Percentiles rank a stretch among this genome's conserved stretches.
Evolutionary conservation across 352 stramenopile species (phyloP).

Genomic region (Pythium utonaiense): DNA sequence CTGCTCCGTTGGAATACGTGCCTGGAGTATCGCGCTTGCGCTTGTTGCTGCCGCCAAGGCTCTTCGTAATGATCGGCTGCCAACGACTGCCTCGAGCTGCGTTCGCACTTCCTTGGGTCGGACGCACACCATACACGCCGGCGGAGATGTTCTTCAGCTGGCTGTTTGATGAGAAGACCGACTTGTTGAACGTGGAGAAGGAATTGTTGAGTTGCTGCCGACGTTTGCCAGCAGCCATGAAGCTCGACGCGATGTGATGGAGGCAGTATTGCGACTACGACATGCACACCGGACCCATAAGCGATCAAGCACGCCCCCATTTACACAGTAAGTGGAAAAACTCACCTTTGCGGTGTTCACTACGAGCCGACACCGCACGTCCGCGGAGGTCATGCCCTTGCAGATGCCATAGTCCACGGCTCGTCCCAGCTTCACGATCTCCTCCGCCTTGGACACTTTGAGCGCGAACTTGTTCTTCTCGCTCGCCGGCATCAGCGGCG

Average conservation of each 20-base stretch:
- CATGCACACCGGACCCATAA: neutral
- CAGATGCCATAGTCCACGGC: conserved; percentile 77
- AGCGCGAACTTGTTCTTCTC: conserved; percentile 82
- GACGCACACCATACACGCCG: conserved; percentile 59
- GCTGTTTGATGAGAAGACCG: conserved; percentile 45
- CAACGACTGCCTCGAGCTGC: conserved; percentile 21
- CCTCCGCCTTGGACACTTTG: conserved; percentile 49
- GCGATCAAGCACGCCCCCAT: neutral
- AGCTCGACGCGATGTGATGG: conserved; percentile 71
- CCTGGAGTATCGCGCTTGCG: conserved; percentile 35
- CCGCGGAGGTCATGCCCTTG: conserved; percentile 56
- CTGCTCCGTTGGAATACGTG: conserved; percentile 1
- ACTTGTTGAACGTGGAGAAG: conserved; percentile 58
- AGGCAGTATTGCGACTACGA: conserved; percentile 66
- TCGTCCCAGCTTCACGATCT: conserved; percentile 61
- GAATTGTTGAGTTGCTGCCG: conserved; percentile 78
- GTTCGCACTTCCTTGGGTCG: conserved; percentile 8
- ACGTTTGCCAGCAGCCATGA: conserved; percentile 63
- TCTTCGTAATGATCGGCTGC: conserved; percentile 27
- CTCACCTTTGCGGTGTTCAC: conserved; percentile 71
- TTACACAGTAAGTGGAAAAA: neutral
- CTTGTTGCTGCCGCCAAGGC: conserved; percentile 32
- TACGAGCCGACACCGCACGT: conserved; percentile 61
- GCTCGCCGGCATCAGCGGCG: conserved; percentile 50
- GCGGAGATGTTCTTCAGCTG: conserved; percentile 76